Conservation (phyloP, 257 asterid species). For the Solanum etuberosum region DNA sequence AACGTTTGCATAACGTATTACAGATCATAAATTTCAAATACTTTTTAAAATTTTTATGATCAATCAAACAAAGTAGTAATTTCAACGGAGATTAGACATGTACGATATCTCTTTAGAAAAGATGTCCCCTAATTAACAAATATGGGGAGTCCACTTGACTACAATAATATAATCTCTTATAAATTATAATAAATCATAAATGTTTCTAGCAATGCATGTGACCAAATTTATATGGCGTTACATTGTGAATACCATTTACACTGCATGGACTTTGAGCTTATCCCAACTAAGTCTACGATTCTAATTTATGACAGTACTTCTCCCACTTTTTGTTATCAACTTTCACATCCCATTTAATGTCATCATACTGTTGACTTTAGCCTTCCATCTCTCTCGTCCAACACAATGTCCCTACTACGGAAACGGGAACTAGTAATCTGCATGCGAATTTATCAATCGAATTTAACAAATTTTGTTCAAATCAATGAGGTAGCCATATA, state of each 20-base stretch:
- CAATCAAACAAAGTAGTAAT: not conserved
- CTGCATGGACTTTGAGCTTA: not conserved
- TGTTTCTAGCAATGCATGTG: not conserved
- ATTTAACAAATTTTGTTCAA: too few relatives aligned
- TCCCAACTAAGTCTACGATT: not conserved
- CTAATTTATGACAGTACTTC: not conserved
- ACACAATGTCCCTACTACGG: not conserved
- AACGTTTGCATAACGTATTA: too few relatives aligned
- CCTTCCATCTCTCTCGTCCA: not conserved
- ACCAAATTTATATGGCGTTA: not conserved
- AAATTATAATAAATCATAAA: not conserved
- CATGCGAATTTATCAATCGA: not conserved
- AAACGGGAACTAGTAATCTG: too few relatives aligned
- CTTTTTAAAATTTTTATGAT: rapidly evolving
- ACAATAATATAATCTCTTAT: not conserved
- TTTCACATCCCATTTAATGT: not conserved
- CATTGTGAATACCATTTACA: not conserved
- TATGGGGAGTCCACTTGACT: not conserved
- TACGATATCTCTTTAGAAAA: not conserved
- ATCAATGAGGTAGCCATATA: too few relatives aligned
- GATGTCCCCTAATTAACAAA: not conserved
- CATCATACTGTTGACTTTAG: not conserved
- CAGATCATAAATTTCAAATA: not conserved
- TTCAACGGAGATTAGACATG: not conserved
- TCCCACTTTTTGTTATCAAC: not conserved